Conservation (phyloP, 148 eudicot species). For the Mesembryanthemum crystallinum region DNA sequence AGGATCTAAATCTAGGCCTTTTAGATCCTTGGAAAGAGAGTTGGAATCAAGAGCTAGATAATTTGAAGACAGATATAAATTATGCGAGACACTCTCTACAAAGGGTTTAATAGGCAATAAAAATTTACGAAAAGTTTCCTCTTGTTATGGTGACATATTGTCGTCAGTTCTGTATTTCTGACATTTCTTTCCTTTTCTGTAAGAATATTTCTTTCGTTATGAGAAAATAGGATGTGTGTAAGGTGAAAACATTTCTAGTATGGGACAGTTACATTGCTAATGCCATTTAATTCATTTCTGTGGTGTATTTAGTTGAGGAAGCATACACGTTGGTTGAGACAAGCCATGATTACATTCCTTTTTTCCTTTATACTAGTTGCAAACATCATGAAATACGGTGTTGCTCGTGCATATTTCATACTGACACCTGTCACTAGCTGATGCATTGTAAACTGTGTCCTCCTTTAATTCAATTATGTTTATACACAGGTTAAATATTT, state of each 20-base stretch:
- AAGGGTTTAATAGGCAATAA: too few species aligned
- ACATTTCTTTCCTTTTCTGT: too few species aligned
- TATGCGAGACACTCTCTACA: too few species aligned
- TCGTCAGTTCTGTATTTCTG: too few species aligned
- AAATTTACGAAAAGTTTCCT: too few species aligned
- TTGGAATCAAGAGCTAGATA: too few species aligned
- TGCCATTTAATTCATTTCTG: neutral
- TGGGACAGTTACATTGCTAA: neutral
- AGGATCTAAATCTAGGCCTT: too few species aligned
- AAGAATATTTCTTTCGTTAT: too few species aligned
- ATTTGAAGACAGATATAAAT: too few species aligned
- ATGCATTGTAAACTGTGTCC: neutral
- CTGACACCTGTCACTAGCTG: neutral
- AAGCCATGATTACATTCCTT: neutral
- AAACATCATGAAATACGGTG: neutral
- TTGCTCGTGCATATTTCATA: neutral
- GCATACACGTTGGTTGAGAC: neutral
- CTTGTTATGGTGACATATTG: too few species aligned
- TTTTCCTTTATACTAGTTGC: neutral
- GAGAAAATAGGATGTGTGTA: neutral
- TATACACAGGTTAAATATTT: constrained; percentile 77
- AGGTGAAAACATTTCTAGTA: neutral
- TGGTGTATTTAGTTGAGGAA: neutral
- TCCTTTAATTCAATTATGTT: neutral
- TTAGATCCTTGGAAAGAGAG: too few species aligned